Conservation (phyloP, 1,284 basidiomycete species). For the Laetiporus sulphureus region DNA sequence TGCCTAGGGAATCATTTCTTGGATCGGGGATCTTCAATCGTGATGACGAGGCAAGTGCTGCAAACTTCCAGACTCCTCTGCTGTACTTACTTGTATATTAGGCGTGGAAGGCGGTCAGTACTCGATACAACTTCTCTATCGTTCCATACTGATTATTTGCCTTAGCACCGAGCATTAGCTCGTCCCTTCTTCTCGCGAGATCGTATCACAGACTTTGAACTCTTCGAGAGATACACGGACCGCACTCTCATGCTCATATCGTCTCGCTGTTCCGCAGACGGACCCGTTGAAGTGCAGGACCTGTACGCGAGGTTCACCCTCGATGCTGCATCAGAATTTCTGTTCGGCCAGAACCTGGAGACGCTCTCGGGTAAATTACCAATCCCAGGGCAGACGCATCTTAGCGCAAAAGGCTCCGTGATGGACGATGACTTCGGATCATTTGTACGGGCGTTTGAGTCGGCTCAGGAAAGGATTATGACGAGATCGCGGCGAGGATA, state of each 20-base stretch:
- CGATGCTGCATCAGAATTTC: conserved; percentile 63
- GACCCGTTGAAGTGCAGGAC: conserved; percentile 58
- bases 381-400: conserved; percentile 33
- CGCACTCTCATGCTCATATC: conserved; percentile 46
- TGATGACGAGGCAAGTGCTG: conserved; percentile 49
- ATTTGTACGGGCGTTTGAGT: conserved; percentile 60
- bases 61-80: conserved; percentile 3
- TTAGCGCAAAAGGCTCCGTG: conserved; percentile 54
- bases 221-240: conserved; percentile 51
- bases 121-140: no score
- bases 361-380: conserved; percentile 52
- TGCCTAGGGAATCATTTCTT: conserved; percentile 53
- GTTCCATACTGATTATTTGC: no score
- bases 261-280: conserved; percentile 26
- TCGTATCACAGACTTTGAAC: conserved; percentile 61
- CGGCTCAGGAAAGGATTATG: conserved; percentile 50
- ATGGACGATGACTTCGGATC: conserved; percentile 54
- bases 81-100: conserved; percentile 17
- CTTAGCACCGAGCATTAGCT: conserved; percentile 58
- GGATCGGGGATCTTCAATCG: conserved; percentile 71
- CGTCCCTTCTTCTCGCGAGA: conserved; percentile 71
- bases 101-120: conserved; percentile 40
- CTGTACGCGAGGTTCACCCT: conserved; percentile 63
- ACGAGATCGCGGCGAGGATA: conserved; percentile 46
- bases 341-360: conserved; percentile 57